Evolutionary conservation across 148 eudicot genomes (phyloP), one percentile per base, ranked within the genome.

Genomic region (Silene latifolia): DNA sequence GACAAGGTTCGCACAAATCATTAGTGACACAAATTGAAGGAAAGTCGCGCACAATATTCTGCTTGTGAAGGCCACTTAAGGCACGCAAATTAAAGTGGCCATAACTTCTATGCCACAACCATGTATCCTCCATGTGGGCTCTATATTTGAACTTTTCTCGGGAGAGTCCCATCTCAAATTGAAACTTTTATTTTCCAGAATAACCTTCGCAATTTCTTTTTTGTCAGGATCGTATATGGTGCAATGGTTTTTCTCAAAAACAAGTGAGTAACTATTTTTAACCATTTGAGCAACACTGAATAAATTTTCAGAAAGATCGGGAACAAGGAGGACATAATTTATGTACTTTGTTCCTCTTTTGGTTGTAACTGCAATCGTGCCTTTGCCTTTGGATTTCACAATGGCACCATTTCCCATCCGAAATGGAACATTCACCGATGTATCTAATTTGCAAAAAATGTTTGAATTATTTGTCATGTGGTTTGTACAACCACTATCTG

Each of bases 101-200:
- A 60, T 58, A 60, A 19, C 73, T 60, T 59, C 23, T 44, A 25
- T 72, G 80, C 83, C 83, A 81, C 14, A 67, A 35, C 69, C 74
- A 62, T 1, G 80, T 46, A 0, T 81, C 78, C 21, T 73, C 66
- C 4, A 51, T 29, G 4, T 48, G 11, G 3, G 67, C 71, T 65
- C 23, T n/a, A n/a, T 57, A 27, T 54, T 61, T 1, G 68, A 8
- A 59, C 24, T 63, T 0, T 39, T 27, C 14, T 14, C 19, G 3
- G 56, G 42, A 29, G 61, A 35, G 2, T 48, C 23, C 47, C 71
- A 65, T 47, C 57, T 63, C 11, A 78, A 54, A 0, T 67, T 24
- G 54, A 81, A 81, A 4, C 53, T 69, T 69, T 60, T 73, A 9
- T 59, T 67, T 23, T 14, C 23, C 69, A 74, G 35, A 24, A n/a